These are phyloP conservation scores for Phytopythium ostracodes DNA, from an alignment of 352 stramenopile genomes.

Conservation along the genomic window DNA sequence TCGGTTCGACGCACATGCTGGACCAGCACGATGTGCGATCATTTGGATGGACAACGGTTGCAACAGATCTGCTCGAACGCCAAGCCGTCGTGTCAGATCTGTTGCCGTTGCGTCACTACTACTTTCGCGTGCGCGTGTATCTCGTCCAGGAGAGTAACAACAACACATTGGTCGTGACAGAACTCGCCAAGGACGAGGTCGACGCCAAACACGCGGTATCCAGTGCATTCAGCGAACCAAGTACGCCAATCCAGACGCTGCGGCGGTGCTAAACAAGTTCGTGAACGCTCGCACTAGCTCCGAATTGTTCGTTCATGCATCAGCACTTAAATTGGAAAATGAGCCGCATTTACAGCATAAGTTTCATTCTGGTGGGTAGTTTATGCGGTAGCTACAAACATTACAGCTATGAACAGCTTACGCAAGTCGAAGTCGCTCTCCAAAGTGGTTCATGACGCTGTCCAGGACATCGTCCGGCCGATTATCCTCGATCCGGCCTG, in stretches of 20 bases:
- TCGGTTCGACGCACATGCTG: neutral
- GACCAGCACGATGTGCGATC: neutral
- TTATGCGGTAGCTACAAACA: neutral
- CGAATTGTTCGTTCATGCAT: neutral
- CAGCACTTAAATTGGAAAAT: neutral
- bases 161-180: neutral
- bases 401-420: neutral
- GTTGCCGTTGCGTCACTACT: conserved; percentile 17
- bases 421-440: conserved; percentile 12
- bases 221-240: conserved; percentile 18
- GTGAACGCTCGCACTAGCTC: neutral
- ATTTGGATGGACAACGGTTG: conserved; percentile 9
- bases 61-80: conserved; percentile 4
- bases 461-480: conserved; percentile 45
- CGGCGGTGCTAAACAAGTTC: conserved; percentile 6
- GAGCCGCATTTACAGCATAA: no score
- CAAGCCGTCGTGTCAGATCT: conserved; percentile 13
- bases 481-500: conserved; percentile 59
- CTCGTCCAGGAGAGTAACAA: neutral
- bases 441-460: conserved; percentile 33
- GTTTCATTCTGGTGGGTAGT: conserved; percentile 1
- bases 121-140: conserved; percentile 19
- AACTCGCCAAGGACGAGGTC: neutral
- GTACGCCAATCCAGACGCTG: conserved; percentile 20
- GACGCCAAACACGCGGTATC: neutral